Conservation (phyloP, 352 stramenopile species). For the Pythium coloratum region DNA sequence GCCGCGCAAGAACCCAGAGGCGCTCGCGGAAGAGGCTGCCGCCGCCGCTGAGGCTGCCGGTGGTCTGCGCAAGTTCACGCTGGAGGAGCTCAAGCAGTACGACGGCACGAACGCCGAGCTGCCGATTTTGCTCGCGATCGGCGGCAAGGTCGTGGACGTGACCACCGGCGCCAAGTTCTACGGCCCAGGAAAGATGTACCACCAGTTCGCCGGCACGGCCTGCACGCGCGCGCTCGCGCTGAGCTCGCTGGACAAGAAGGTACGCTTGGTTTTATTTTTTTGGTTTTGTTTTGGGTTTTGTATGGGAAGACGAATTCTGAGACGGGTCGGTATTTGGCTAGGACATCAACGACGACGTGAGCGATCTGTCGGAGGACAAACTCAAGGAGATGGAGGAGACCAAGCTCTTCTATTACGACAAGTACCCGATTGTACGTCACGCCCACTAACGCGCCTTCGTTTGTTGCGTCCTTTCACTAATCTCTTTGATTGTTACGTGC, state of each 20-base stretch:
- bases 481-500: too few species aligned
- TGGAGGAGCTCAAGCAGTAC: conserved; percentile 68
- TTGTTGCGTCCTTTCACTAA: too few species aligned
- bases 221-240: conserved; percentile 75
- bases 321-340: conserved; percentile 14
- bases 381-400: conserved; percentile 62
- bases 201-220: conserved; percentile 73
- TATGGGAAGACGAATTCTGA: too few species aligned
- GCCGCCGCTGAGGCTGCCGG: conserved; percentile 23
- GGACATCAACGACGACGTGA: conserved; percentile 73
- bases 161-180: conserved; percentile 76
- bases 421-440: conserved; percentile 79
- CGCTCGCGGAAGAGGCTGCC: conserved; percentile 23
- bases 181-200: conserved; percentile 65
- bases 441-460: neutral
- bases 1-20: conserved; percentile 21
- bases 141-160: conserved; percentile 80
- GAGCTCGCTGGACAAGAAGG: conserved; percentile 68
- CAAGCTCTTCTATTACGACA: conserved; percentile 80
- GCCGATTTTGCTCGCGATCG: conserved; percentile 70
- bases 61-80: conserved; percentile 50
- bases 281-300: too few species aligned
- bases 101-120: conserved; percentile 63
- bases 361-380: conserved; percentile 67
- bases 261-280: conserved; percentile 14